phyloP scores from a whole-genome alignment of 306 rosid species.

The Dalbergia oliveri region DNA sequence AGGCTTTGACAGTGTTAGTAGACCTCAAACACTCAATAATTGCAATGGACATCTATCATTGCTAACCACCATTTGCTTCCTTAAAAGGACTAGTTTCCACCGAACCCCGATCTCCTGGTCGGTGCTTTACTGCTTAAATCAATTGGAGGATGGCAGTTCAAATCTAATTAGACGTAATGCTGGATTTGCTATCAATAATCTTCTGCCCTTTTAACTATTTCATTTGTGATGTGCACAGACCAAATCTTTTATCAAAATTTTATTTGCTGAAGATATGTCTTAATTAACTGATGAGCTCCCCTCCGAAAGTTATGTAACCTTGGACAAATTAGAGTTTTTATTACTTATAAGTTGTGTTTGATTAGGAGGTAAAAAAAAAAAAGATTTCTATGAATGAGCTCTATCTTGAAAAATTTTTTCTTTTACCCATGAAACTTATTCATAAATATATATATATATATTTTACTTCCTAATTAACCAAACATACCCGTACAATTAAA shows the following conservation, averaged over 20 bases:
- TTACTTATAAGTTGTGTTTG: too few relatives aligned
- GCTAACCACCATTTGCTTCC: conserved; percentile 69
- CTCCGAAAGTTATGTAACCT: too few relatives aligned
- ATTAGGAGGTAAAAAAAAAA: too few relatives aligned
- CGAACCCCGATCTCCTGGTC: conserved; percentile 53
- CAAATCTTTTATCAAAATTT: neutral
- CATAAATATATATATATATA: too few relatives aligned
- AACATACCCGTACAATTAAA: too few relatives aligned
- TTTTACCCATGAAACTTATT: too few relatives aligned
- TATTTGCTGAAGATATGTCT: conserved; percentile 1
- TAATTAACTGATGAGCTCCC: neutral
- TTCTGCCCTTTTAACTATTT: conserved; percentile 6
- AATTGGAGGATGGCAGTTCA: conserved; percentile 33
- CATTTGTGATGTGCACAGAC: neutral
- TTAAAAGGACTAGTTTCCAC: conserved; percentile 58
- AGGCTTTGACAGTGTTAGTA: conserved; percentile 63
- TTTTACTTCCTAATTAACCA: too few relatives aligned
- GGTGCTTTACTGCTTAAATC: conserved; percentile 53
- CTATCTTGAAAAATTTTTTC: too few relatives aligned
- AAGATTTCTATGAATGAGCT: too few relatives aligned
- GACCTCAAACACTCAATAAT: conserved; percentile 64
- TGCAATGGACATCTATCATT: conserved; percentile 34
- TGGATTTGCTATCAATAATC: conserved; percentile 21
- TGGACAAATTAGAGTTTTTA: too few relatives aligned
- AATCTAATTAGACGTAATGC: conserved; percentile 14